Evolutionary conservation across 2,329 filamentous ascomycete genomes (phyloP), one percentile per base, ranked within the genome.

Genomic region (Penicillium sp.): DNA sequence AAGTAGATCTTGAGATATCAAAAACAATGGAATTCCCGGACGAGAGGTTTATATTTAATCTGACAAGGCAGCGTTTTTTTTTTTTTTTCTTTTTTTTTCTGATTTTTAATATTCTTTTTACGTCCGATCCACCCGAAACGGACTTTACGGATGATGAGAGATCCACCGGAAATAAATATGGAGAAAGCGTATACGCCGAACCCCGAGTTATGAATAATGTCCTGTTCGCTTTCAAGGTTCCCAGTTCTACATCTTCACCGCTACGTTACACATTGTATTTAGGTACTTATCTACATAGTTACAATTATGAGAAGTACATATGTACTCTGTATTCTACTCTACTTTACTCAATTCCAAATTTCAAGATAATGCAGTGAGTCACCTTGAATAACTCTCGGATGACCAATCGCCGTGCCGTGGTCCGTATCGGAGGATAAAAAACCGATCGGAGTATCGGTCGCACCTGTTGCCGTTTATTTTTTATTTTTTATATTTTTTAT

Each of bases 371-470:
- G 7, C 16, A 23, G 33, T 56, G 53, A 57, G 21, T 57, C 54
- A 43, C 27, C 4, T 7, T 13, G 5, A 16, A 36, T 38, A 38
- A 38, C 21, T 31, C n/a, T 33, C 47, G 49, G 54, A 53, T 57
- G 49, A 53, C 54, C 54, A 57, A 57, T 56, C 48, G 41, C 53
- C 53, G 41, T 56, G 36, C 49, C 48, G 53, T 56, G 36, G 31
- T 27, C 53, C 53, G 39, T n/a, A 21, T 16, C 38, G 50, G 50
- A 52, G 50, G 39, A 27, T 45, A 27, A 46, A 45, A 39, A 45
- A 44, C 39, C 29, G 41, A 36, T 33, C 52, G 52, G 52, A 55
- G 3, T 5, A n/a, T 57, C 53, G 53, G 54, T 47, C 34, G 34
- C 34, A 41, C 27, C 15, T 21, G 2, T 4, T 10, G 8, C 53